These are phyloP conservation scores for Triglochin maritima DNA, from an alignment of 106 monocot genomes.

Conservation along the genomic window DNA sequence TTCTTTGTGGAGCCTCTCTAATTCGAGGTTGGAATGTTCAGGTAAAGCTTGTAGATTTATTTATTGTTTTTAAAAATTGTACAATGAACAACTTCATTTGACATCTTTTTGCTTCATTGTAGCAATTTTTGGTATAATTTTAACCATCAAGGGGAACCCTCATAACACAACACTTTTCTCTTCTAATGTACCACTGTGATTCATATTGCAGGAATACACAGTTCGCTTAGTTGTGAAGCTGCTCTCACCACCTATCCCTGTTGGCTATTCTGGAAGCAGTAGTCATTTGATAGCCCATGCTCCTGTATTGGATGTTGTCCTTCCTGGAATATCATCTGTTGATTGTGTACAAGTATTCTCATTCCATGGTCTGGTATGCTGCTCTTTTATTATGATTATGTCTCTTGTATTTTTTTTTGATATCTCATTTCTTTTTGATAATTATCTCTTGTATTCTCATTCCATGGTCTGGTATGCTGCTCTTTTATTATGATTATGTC, in stretches of 20 bases:
- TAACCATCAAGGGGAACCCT: background rate
- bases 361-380: slow-evolving; percentile 86
- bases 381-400: background rate
- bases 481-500: background rate
- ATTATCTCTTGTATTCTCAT: slow-evolving; percentile 90
- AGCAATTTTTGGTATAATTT: too few species aligned
- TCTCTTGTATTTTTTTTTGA: too few species aligned
- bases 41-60: slow-evolving; percentile 21
- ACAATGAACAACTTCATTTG: background rate
- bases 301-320: slow-evolving; percentile 63
- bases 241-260: slow-evolving; percentile 66
- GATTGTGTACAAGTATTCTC: slow-evolving; percentile 93
- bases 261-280: slow-evolving; percentile 53
- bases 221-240: slow-evolving; percentile 77
- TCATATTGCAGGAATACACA: slow-evolving; percentile 51
- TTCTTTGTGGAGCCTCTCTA: slow-evolving; percentile 90
- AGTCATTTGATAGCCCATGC: slow-evolving; percentile 86
- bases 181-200: background rate
- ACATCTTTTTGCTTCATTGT: background rate
- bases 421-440: too few species aligned
- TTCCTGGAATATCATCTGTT: slow-evolving; percentile 87
- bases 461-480: slow-evolving; percentile 81
- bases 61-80: background rate
- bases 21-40: slow-evolving; percentile 94
- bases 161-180: background rate